Conservation (phyloP, 2,329 filamentous ascomycete genomes). For the Ophiostoma fasciatum region DNA sequence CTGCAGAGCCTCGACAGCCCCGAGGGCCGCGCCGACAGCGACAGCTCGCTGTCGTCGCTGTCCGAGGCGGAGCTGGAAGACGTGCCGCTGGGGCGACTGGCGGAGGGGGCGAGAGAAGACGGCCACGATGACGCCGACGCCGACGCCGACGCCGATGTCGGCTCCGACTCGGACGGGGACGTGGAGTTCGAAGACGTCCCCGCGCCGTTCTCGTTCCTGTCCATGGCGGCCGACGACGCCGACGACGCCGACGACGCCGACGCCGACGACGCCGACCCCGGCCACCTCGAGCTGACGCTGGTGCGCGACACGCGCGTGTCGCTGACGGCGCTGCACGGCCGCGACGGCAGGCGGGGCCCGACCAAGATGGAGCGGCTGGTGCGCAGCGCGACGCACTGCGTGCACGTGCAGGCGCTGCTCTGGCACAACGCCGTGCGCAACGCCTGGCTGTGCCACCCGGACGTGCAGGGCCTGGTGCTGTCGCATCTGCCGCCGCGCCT, state of each 20-base stretch:
- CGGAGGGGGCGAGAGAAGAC: slow-evolving; percentile 19
- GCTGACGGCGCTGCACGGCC: slow-evolving; percentile 34
- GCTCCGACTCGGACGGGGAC: slow-evolving; percentile 44
- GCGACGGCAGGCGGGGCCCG: slow-evolving; percentile 63
- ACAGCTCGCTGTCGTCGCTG: slow-evolving; percentile 36
- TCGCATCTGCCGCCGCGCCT: slow-evolving; percentile 55
- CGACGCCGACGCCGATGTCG: slow-evolving; percentile 20
- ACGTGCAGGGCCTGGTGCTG: slow-evolving; percentile 61
- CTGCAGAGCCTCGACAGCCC: slow-evolving; percentile 8
- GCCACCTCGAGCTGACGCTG: slow-evolving; percentile 62
- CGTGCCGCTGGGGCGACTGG: slow-evolving; percentile 24
- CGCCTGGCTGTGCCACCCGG: slow-evolving; percentile 63
- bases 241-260: neutral
- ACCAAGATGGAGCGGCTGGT: slow-evolving; percentile 73
- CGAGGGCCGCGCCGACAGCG: slow-evolving; percentile 14
- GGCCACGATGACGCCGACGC: slow-evolving; percentile 16
- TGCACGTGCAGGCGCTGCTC: slow-evolving; percentile 77
- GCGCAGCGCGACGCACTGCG: slow-evolving; percentile 64
- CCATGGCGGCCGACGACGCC: slow-evolving; percentile 14
- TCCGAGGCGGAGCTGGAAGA: slow-evolving; percentile 45
- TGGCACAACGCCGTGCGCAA: slow-evolving; percentile 85
- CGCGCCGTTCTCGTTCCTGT: slow-evolving; percentile 17
- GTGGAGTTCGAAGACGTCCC: slow-evolving; percentile 47
- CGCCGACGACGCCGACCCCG: slow-evolving; percentile 35
- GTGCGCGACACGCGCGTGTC: slow-evolving; percentile 43